Conservation (phyloP, 495 filamentous ascomycete genomes). For the Aspergillus indologenus region DNA sequence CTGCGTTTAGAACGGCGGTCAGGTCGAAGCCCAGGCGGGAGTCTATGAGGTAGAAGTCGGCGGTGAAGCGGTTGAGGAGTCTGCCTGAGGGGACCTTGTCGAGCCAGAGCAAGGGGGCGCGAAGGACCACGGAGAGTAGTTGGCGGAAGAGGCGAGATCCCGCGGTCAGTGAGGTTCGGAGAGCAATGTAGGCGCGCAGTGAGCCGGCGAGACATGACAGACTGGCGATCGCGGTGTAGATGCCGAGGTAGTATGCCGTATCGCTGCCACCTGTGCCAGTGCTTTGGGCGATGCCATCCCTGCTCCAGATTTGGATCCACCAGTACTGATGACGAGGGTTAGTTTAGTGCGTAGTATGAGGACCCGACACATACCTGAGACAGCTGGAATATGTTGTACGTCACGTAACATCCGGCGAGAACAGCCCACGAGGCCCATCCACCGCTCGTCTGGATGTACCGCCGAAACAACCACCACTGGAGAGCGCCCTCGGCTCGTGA, state of each 20-base stretch:
- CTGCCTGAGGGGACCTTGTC: conserved; percentile 71
- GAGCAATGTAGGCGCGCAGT: conserved; percentile 52
- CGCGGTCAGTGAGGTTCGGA: conserved; percentile 52
- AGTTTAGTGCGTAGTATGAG: not conserved
- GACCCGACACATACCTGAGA: not conserved
- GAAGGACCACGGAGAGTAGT: conserved; percentile 57
- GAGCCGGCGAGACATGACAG: conserved; percentile 54
- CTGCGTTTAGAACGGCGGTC: conserved; percentile 49
- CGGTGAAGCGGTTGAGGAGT: conserved; percentile 68
- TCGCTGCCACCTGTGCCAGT: not conserved
- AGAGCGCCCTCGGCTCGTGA: not conserved
- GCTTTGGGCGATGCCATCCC: not conserved
- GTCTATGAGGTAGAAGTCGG: conserved; percentile 66
- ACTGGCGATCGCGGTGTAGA: conserved; percentile 29
- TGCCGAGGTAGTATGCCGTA: conserved; percentile 27
- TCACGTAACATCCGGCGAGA: not conserved
- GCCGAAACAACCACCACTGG: not conserved
- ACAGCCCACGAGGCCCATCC: conserved; percentile 5
- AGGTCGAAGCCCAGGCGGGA: conserved; percentile 54
- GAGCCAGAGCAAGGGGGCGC: conserved; percentile 64
- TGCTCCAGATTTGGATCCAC: conserved; percentile 5
- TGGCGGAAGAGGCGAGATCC: conserved; percentile 56
- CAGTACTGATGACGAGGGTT: not conserved
- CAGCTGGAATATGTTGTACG: conserved; percentile 6
- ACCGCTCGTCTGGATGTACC: conserved; percentile 6